Evolutionary conservation across 371 early-diverging fungal genomes (phyloP), one percentile per base, ranked within the genome.

Genomic region (Neoconidiobolus thromboides): DNA sequence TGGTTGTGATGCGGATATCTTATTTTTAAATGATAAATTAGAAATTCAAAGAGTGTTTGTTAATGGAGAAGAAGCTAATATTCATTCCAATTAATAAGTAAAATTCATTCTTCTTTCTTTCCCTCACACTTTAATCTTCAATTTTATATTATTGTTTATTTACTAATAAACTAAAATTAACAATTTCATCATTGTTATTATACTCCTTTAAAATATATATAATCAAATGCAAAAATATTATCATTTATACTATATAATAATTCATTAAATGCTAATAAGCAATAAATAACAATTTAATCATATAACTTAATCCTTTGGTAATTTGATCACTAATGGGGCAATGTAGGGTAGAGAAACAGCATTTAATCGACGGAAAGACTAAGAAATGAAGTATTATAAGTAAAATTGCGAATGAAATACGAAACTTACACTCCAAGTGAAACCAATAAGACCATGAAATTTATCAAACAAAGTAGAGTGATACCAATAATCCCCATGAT

Each of bases 1-100:
- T 41, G 87, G 87, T 41, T 82, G 82, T 10, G 90, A 90, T 70
- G 90, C 90, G 0, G 89, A 88, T 65, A 65, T 90, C 39, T 73
- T 87, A 6, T 75, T 90, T 61, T 71, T 88, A 64, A 79, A 81
- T 65, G 79, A 80, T 47, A 79, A 86, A 44, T 63, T 87, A 50
- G 64, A 68, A 43, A 76, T 87, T 37, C 71, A 78, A 61, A 77
- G 78, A 38, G 78, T 86, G 39, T 87, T 84, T 75, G 75, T 87
- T 48, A 79, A 76, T 55, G 88, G 88, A 41, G 74, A 78, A 62
- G 82, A 85, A 63, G 85, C 81, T 48, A 15, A 43, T 10, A 46
- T 60, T 2, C 50, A 60, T 7, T 44, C 12, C 44, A 44, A 44
- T 44, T 14, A 6, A 37, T 49, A 4, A 15, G 6, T 46, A 12